These are phyloP conservation scores for Cyberlindnera euphorbiiphila DNA, from an alignment of 805 yeast genomes.

Conservation along the genomic window DNA sequence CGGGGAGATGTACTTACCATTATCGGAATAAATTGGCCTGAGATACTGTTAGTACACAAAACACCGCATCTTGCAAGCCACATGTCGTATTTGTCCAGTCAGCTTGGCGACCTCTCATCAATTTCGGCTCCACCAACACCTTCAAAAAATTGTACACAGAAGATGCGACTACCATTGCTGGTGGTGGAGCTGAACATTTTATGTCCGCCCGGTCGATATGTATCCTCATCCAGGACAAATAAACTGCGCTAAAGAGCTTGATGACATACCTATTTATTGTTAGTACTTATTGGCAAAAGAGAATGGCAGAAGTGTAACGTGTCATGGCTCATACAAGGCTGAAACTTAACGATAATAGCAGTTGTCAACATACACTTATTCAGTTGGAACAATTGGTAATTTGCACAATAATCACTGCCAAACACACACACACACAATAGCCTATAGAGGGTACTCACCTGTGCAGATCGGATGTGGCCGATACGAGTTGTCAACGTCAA, in stretches of 20 bases:
- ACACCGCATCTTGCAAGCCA: too few species aligned
- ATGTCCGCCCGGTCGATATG: constrained; percentile 51
- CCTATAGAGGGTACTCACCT: too few species aligned
- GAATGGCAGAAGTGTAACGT: too few species aligned
- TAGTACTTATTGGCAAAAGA: too few species aligned
- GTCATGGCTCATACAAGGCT: constrained; percentile 23
- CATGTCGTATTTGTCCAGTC: too few species aligned
- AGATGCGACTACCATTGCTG: constrained; percentile 42
- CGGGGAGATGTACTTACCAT: too few species aligned
- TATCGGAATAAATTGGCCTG: too few species aligned
- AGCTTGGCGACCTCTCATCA: constrained; percentile 43
- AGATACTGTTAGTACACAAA: too few species aligned
- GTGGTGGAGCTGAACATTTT: constrained; percentile 31
- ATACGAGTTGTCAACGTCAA: too few species aligned
- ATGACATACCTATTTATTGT: constrained; percentile 1
- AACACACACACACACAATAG: too few species aligned
- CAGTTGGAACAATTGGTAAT: constrained; percentile 25
- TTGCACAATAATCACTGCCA: constrained; percentile 22
- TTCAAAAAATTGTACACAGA: constrained; percentile 45
- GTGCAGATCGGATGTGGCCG: too few species aligned
- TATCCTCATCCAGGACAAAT: constrained; percentile 19
- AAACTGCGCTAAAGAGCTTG: not conserved
- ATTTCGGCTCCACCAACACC: constrained; percentile 41
- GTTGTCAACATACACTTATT: constrained; percentile 23
- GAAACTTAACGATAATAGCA: constrained; percentile 24